phyloP scores from a whole-genome alignment of 1,284 basidiomycete species.

The Cystobasidium pallidum region DNA sequence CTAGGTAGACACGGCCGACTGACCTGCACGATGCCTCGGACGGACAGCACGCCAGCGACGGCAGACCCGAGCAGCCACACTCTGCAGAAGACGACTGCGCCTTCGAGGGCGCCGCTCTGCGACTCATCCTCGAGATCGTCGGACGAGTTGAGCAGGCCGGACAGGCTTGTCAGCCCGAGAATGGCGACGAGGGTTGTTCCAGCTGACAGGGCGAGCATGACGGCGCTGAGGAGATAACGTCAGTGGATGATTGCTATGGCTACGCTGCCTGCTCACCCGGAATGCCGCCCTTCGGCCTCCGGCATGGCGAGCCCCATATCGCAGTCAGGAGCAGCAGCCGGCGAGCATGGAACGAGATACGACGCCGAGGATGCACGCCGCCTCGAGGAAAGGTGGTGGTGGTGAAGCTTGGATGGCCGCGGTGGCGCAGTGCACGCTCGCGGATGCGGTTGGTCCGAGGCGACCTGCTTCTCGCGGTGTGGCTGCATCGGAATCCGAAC shows the following conservation, averaged over 20 bases:
- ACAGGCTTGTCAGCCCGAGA: neutral
- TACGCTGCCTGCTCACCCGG: slow-evolving; percentile 23
- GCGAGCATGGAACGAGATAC: neutral
- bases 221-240: neutral
- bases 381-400: too few species aligned
- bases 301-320: slow-evolving; percentile 1
- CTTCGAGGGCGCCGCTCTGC: slow-evolving; percentile 23
- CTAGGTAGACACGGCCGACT: slow-evolving; percentile 7
- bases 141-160: slow-evolving; percentile 11
- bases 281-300: slow-evolving; percentile 3
- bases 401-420: neutral
- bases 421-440: neutral
- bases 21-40: slow-evolving; percentile 29
- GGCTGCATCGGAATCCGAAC: neutral
- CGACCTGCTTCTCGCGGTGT: neutral
- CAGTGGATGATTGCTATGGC: slow-evolving; percentile 7
- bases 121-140: slow-evolving; percentile 40
- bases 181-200: slow-evolving; percentile 19
- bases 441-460: neutral
- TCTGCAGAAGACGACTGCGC: slow-evolving; percentile 13
- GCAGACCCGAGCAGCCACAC: slow-evolving; percentile 36
- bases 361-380: slow-evolving; percentile 18
- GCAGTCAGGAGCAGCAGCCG: neutral
- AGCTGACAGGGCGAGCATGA: slow-evolving; percentile 31
- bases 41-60: slow-evolving; percentile 23